These are phyloP conservation scores for Diutina catenulata DNA, from an alignment of 1,139 yeast species.

Conservation along the genomic window DNA sequence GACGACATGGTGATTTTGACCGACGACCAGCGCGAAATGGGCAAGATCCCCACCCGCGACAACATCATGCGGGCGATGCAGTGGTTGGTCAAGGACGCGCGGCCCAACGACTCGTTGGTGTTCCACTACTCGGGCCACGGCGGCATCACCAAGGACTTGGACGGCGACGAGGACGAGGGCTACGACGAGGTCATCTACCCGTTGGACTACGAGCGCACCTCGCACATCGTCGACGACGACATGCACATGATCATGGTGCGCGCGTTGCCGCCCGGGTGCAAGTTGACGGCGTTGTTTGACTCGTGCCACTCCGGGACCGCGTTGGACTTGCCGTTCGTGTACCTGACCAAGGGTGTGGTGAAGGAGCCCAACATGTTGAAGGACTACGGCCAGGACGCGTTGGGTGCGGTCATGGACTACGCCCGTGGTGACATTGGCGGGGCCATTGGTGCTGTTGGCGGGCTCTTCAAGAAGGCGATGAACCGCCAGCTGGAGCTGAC, in stretches of 20 bases:
- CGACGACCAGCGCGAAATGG: slow-evolving; percentile 52
- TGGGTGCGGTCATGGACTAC: slow-evolving; percentile 61
- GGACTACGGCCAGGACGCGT: slow-evolving; percentile 71
- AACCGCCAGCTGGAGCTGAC: slow-evolving; percentile 16
- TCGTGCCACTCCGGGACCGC: slow-evolving; percentile 93
- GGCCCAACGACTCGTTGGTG: slow-evolving; percentile 75
- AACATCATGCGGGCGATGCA: slow-evolving; percentile 82
- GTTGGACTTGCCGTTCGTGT: slow-evolving; percentile 77
- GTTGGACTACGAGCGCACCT: slow-evolving; percentile 64
- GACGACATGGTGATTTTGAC: slow-evolving; percentile 82
- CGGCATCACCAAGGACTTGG: slow-evolving; percentile 65
- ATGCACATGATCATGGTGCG: slow-evolving; percentile 76
- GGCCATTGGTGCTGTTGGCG: slow-evolving; percentile 28
- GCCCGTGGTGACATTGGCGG: slow-evolving; percentile 59
- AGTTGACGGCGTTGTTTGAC: slow-evolving; percentile 82
- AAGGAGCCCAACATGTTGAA: slow-evolving; percentile 84
- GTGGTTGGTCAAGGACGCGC: slow-evolving; percentile 78
- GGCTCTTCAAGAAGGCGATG: slow-evolving; percentile 36
- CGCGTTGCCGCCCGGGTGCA: slow-evolving; percentile 69
- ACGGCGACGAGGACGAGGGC: slow-evolving; percentile 91
- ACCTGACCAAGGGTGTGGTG: slow-evolving; percentile 82
- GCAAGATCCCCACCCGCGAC: slow-evolving; percentile 61
- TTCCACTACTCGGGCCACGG: slow-evolving; percentile 96
- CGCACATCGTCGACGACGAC: slow-evolving; percentile 73
- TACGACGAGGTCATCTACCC: slow-evolving; percentile 87